Percentiles rank a stretch among this genome's conserved stretches.
Evolutionary conservation across 768 basidiomycete species (phyloP).

Genomic region (Scleroderma bovista): DNA sequence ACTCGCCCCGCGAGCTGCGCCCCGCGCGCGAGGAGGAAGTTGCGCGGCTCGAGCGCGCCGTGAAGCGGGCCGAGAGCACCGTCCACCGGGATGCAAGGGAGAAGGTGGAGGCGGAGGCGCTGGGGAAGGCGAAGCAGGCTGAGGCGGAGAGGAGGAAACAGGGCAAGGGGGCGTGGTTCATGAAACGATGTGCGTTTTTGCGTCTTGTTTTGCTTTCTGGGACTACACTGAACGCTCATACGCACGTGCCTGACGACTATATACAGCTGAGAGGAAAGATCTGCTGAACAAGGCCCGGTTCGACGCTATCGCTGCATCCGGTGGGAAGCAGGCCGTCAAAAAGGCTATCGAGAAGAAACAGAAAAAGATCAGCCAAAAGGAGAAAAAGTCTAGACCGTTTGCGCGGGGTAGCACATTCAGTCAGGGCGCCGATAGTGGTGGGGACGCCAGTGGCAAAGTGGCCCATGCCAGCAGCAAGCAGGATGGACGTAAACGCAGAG

Average conservation of each 20-base stretch:
- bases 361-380: constrained; percentile 81
- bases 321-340: constrained; percentile 77
- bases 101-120: constrained; percentile 62
- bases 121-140: constrained; percentile 40
- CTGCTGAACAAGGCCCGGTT: constrained; percentile 70
- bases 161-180: constrained; percentile 81
- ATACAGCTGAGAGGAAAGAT: constrained; percentile 71
- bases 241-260: neutral
- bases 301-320: constrained; percentile 68
- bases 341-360: constrained; percentile 87
- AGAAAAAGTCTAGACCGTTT: constrained; percentile 81
- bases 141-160: constrained; percentile 56
- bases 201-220: constrained; percentile 4
- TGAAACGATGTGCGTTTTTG: constrained; percentile 71
- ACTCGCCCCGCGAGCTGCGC: constrained; percentile 56
- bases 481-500: constrained; percentile 12
- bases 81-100: constrained; percentile 71
- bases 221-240: constrained; percentile 7
- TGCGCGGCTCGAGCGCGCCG: constrained; percentile 58
- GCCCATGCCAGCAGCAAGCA: no score
- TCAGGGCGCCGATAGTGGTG: constrained; percentile 1
- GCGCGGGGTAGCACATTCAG: constrained; percentile 17
- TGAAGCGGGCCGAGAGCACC: constrained; percentile 71
- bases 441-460: constrained; percentile 8
- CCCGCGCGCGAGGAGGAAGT: constrained; percentile 65